phyloP scores from a whole-genome alignment of 345 rosid species.

The Rhodomyrtus tomentosa region DNA sequence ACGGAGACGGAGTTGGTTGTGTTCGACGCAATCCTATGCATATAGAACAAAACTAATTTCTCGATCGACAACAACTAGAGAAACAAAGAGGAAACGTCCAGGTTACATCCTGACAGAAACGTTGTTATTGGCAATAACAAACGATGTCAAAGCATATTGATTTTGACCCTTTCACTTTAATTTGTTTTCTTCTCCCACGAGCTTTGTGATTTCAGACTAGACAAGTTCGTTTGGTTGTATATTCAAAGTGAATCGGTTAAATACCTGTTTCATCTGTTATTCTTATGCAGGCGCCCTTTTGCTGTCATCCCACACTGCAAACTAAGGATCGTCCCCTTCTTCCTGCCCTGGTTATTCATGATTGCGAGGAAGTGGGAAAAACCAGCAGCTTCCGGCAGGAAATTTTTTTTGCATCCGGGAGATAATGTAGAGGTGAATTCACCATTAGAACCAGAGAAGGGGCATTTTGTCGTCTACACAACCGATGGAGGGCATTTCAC shows the following conservation, averaged over 20 bases:
- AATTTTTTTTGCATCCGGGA: conserved; percentile 5
- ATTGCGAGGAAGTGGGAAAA: conserved; percentile 18
- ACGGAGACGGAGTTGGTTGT: not conserved
- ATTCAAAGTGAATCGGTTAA: too few species aligned
- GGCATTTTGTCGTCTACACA: not conserved
- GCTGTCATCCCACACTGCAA: too few species aligned
- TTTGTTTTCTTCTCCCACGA: not conserved
- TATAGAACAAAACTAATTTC: not conserved
- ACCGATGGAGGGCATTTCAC: not conserved
- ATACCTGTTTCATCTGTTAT: too few species aligned
- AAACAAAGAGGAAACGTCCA: not conserved
- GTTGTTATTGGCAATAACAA: not conserved
- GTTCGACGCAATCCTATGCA: not conserved
- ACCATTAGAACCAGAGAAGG: not conserved
- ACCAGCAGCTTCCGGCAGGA: conserved; percentile 3
- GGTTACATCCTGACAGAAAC: not conserved
- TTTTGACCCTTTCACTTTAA: not conserved
- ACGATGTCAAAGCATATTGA: not conserved
- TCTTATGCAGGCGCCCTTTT: too few species aligned
- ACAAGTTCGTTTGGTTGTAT: too few species aligned
- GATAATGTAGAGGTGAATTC: not conserved
- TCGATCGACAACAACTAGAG: not conserved
- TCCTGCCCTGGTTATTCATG: too few species aligned
- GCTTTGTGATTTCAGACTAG: not conserved
- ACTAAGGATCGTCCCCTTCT: too few species aligned